Evolutionary conservation across 1,284 basidiomycete species (phyloP), one percentile per base, ranked within the genome.

Genomic region (Rhodotorula sp.): DNA sequence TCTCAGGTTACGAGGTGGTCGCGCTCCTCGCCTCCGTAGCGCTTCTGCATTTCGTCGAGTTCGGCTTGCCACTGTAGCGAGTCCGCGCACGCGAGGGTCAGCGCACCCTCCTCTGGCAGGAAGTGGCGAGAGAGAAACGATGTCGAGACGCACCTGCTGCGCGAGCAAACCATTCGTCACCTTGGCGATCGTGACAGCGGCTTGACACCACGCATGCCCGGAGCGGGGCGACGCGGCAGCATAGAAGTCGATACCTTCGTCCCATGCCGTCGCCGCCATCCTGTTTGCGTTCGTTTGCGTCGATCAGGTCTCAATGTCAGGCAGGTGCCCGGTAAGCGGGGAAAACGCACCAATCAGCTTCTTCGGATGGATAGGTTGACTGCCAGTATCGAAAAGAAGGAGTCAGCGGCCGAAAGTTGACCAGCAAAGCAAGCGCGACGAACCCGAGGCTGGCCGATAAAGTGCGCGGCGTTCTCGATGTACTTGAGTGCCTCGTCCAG

Each of bases 261-360:
- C 68, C 68, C 68, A 69, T 10, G 63, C 58, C 1, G 55, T 62
- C 21, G 68, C 38, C 15, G 65, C 48, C 48, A 69, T 61, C 68
- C 68, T 69, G 63, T 26, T 50, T 6, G 38, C 38, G 57, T 47
- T 4, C 19, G 6, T 6, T 18, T 0, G 5, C 23, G 21, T 1
- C 4, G 18, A 6, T 26, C 5, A 19, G 23, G 38, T 43, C 38
- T 43, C 10, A 10, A 12, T 43, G 10, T n/a, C 26, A 19, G 12
- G 49, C 47, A 34, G 60, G 3, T 7, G 21, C 4, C 19, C 34
- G 55, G 21, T 7, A 45, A n/a, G 2, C 47, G 4, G 10, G 2
- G 1, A 26, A 45, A n/a, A 23, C 60, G 26, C 19, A 65, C 68
- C 68, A 69, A 12, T 57, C 34, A 2, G 56, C 31, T 38, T 69